Base-by-base conservation (phyloP, 345 rosid species). In the Odontarrhena argentea region DNA sequence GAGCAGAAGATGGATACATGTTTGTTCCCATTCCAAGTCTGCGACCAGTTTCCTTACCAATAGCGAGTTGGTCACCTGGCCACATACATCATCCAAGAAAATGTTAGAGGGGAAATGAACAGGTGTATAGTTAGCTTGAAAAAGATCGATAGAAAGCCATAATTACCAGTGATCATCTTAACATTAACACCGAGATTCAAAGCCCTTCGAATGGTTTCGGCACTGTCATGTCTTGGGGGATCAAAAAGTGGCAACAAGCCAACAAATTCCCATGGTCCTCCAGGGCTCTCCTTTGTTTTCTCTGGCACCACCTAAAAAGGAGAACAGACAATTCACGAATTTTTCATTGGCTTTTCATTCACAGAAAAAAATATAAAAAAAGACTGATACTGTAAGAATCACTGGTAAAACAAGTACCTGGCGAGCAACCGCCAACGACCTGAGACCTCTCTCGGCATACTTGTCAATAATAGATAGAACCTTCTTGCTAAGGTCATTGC, bases 1-100 rank as follows among this genome's bases (percentile, higher is more conserved):
- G 75, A 69, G 98, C 81, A 3, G 97, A 86, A 71, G 98, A 93
- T 4, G 98, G 98, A 67, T 93, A 93, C 98, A 93, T 93, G 73
- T 93, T 93, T 70, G 98, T 90, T 73, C 98, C 98, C 98, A 93
- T 93, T 66, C 98, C 98, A 69, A 93, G 98, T 81, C 97, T 86
- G 70, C 98, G 73, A 25, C 97, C 98, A 51, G 98, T 93, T 83
- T 93, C 98, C 81, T 93, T 93, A 60, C 59, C 97, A 68, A 93
- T 93, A 69, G 98, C 98, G 73, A 93, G 97, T 68, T 93, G 97
- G 82, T 93, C 98, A 68, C 98, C 98, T 83, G 74, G 52, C 44
- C 70, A 50, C 35, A 51, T 59, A 49, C 5, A 32, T 54, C 9
- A 14, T 34, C 45, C 53, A 72, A 41, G 54, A 49, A 24, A 40